Base-by-base conservation (phyloP, 1,139 yeast species). In the Spencermartinsiella ligniputridi region DNA sequence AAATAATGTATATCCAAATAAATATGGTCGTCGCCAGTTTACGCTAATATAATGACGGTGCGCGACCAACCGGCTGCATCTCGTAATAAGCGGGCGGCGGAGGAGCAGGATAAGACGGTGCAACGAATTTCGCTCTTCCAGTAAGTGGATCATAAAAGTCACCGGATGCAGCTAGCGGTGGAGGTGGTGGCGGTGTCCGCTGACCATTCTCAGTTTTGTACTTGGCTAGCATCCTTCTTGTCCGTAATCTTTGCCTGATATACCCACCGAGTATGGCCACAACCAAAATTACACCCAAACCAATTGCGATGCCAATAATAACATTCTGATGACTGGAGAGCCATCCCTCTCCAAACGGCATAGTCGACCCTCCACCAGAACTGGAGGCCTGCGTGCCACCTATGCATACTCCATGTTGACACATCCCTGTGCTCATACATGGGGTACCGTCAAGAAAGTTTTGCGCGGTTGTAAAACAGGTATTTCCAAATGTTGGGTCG, bases 381-480 rank as follows among this genome's bases (percentile, higher is more conserved):
- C 38, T 16, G 36, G 34, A 35, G 13, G 17, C 6, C 13, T 30
- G 29, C 16, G 47, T 42, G 17, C 57, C 64, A 29, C 64, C 67
- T 11, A 60, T 50, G 46, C 71, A 67, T 9, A 38, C 40, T 9
- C 71, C 71, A 27, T 56, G 50, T 18, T 48, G 50, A 44, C 70
- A 66, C 19, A 39, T 44, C 24, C 71, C 71, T 4, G 54, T 45
- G 17, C 58, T 54, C 20, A 56, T 52, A 47, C 71, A 67, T 3
- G 68, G 68, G 6, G 71, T 67, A 24, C 71, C 71, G 41, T 66
- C 70, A 42, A 66, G 45, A 44, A 64, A 66, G 52, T 62, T 59
- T 50, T 66, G 68, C 25, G 55, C 49, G 11, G 64, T 53, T 12
- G 52, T 46, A 43, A 61, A 52, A 44, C 69, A 66, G 20, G 55